These are phyloP conservation scores for Cladosporium sp. DNA, from an alignment of 2,329 filamentous ascomycete species.

Conservation along the genomic window DNA sequence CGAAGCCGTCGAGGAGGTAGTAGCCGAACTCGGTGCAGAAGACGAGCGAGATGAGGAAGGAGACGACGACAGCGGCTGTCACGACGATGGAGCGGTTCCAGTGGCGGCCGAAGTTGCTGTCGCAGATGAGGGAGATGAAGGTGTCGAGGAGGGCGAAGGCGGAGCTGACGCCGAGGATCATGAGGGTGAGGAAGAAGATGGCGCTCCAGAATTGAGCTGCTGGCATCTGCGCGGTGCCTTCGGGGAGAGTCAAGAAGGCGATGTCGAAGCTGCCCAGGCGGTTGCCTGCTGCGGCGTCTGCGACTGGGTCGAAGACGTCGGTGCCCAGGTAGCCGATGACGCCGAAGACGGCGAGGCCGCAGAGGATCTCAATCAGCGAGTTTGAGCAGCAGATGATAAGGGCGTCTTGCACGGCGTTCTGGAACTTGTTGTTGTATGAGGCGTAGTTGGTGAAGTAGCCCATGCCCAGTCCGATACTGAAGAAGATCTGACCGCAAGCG, in stretches of 20 bases:
- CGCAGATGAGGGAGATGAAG: constrained; percentile 36
- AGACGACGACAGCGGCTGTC: constrained; percentile 42
- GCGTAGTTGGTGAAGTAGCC: constrained; percentile 55
- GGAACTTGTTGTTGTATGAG: constrained; percentile 51
- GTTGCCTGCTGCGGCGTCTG: constrained; percentile 22
- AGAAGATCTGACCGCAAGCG: constrained; percentile 54
- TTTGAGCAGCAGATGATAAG: constrained; percentile 51
- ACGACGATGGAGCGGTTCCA: constrained; percentile 12
- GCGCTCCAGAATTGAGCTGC: constrained; percentile 54
- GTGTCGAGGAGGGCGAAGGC: constrained; percentile 46
- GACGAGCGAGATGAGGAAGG: constrained; percentile 49
- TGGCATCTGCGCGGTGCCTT: constrained; percentile 51
- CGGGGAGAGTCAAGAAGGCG: constrained; percentile 52
- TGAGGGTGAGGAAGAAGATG: constrained; percentile 52
- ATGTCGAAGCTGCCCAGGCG: constrained; percentile 50
- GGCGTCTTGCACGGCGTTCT: constrained; percentile 55
- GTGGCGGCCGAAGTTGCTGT: constrained; percentile 7
- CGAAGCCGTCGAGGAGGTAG: constrained; percentile 49
- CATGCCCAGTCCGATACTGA: constrained; percentile 53
- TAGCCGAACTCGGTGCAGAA: constrained; percentile 55
- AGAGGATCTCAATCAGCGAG: constrained; percentile 50
- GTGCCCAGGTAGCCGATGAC: constrained; percentile 45
- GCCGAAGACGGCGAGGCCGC: constrained; percentile 47
- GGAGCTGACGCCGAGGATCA: constrained; percentile 45
- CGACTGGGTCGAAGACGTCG: constrained; percentile 31